Conservation (phyloP, 1,284 basidiomycete species). For the Boletus albobrunnescens region DNA sequence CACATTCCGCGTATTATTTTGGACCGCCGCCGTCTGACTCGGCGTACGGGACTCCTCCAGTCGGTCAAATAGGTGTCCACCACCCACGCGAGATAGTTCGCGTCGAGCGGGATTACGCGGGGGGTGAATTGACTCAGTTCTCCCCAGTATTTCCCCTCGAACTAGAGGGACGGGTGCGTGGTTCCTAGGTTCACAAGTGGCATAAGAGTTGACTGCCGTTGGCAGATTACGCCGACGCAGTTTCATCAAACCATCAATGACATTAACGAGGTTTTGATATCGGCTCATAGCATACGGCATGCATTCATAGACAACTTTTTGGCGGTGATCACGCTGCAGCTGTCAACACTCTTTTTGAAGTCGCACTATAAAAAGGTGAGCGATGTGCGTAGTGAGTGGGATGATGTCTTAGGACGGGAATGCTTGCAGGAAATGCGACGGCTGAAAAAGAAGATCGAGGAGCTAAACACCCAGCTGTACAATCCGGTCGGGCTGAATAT, state of each 20-base stretch:
- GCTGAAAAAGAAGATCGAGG: constrained; percentile 55
- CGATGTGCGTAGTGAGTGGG: not conserved
- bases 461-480: constrained; percentile 64
- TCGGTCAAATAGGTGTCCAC: constrained; percentile 78
- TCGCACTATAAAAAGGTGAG: constrained; percentile 76
- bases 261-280: constrained; percentile 77
- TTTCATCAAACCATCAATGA: constrained; percentile 82
- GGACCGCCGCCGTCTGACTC: constrained; percentile 71
- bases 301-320: constrained; percentile 66
- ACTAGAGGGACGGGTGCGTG: constrained; percentile 73
- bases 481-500: constrained; percentile 81
- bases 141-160: constrained; percentile 78
- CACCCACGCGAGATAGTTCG: constrained; percentile 82
- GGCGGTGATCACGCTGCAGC: constrained; percentile 69
- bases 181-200: not conserved
- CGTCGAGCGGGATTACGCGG: constrained; percentile 77
- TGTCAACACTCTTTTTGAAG: constrained; percentile 58
- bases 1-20: constrained; percentile 77
- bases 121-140: constrained; percentile 79
- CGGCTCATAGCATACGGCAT: constrained; percentile 65
- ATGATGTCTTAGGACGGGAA: not conserved
- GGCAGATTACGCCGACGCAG: constrained; percentile 75
- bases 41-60: constrained; percentile 70
- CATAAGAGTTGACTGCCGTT: not conserved
- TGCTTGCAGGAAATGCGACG: constrained; percentile 68